Base-by-base conservation (phyloP, 176 grass and related monocot species). In the Saccharum spontaneum region DNA sequence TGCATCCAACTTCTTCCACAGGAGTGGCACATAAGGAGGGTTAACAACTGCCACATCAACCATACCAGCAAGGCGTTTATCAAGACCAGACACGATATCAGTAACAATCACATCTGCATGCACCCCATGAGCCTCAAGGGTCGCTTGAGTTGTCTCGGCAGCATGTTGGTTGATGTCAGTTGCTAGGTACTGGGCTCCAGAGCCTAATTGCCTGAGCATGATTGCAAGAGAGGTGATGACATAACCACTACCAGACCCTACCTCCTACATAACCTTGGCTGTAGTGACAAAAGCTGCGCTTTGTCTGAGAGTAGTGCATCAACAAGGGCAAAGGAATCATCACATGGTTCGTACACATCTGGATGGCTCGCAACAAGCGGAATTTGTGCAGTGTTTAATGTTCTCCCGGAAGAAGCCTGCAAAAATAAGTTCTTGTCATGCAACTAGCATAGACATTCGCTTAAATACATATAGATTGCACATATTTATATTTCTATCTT, bases 11-110 rank as follows among this genome's bases (percentile, higher is more conserved):
- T 90, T 98, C 97, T 83, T 95, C 89, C 85, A 91, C 86, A 4
- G 97, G 93, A 45, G 97, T 8, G 97, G 97, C 57, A 98, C 97
- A 49, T 98, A 98, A 41, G 97, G 93, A 82, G 93, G 97, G 80
- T 98, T 98, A 39, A 96, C 84, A 71, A 98, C 93, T 45, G 95
- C 82, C 70, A 98, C 91, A 74, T 98, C 97, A 67, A 98, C 83
- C 85, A 85, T 90, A 67, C 90, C 90, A 33, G 66, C 74, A 16
- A 98, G 78, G 40, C 84, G 78, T 86, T 95, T 98, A 66, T 88
- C 80, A 82, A 98, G 88, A 67, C 88, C 93, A 76, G 84, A 95
- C 10, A 94, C 91, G 13, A 98, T 92, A 82, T 98, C 93, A 14
- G 97, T 87, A 5, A 75, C 80, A 8, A 98, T 41, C 36, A 98